Evolutionary conservation across 176 grass and related monocot species (phyloP).

Genomic region (Cenchrus fungigraminus): DNA sequence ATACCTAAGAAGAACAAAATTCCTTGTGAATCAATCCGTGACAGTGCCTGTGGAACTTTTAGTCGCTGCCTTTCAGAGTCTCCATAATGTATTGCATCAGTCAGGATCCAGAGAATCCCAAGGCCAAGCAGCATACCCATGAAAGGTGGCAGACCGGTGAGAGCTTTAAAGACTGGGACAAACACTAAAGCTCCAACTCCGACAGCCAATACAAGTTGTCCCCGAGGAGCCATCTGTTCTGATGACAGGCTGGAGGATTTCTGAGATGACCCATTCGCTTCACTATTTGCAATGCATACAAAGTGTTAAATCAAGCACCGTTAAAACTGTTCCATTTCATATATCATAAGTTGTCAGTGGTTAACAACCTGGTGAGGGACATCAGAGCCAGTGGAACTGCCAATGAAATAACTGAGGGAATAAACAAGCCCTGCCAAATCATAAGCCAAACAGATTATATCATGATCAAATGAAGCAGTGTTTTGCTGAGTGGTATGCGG

Average conservation of each 20-base stretch:
- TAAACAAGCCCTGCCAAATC: slow-evolving; percentile 80
- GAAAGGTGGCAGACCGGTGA: slow-evolving; percentile 92
- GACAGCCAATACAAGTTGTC: slow-evolving; percentile 84
- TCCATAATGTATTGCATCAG: slow-evolving; percentile 92
- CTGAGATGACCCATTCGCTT: slow-evolving; percentile 73
- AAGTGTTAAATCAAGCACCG: slow-evolving; percentile 30
- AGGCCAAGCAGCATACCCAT: slow-evolving; percentile 93
- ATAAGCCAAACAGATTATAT: slow-evolving; percentile 31
- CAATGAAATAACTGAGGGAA: slow-evolving; percentile 79
- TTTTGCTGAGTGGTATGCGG: slow-evolving; percentile 10
- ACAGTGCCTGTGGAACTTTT: slow-evolving; percentile 93
- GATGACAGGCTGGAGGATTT: slow-evolving; percentile 66
- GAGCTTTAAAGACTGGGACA: slow-evolving; percentile 85
- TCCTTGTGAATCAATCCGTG: slow-evolving; percentile 93
- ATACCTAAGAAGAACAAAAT: slow-evolving; percentile 96
- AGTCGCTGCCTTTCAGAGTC: slow-evolving; percentile 79
- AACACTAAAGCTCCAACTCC: slow-evolving; percentile 81
- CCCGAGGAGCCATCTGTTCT: slow-evolving; percentile 93
- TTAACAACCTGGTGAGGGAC: slow-evolving; percentile 89
- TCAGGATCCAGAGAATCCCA: slow-evolving; percentile 88
- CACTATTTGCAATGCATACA: slow-evolving; percentile 53
- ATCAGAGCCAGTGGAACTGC: slow-evolving; percentile 76
- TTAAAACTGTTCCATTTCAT: slow-evolving; percentile 25
- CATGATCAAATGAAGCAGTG: slow-evolving; percentile 20
- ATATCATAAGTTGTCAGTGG: slow-evolving; percentile 26